These are phyloP conservation scores for Albifimbria verrucaria DNA, from an alignment of 2,329 filamentous ascomycete species.

Conservation along the genomic window DNA sequence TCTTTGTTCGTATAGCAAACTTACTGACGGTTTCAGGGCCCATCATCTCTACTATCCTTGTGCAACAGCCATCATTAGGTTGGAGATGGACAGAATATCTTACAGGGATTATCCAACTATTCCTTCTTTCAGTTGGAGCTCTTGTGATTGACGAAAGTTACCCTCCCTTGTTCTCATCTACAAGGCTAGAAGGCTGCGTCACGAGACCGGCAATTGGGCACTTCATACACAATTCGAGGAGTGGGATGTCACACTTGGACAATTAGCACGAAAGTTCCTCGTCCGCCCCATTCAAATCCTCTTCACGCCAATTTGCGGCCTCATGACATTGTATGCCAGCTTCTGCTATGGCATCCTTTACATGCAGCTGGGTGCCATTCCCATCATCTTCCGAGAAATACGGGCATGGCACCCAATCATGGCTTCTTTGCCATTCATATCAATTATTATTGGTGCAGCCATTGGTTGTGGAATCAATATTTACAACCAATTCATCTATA, in stretches of 20 bases:
- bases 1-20: too few relatives aligned
- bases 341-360: slow-evolving; percentile 68
- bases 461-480: slow-evolving; percentile 58
- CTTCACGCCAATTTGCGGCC: slow-evolving; percentile 66
- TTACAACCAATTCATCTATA: slow-evolving; percentile 62
- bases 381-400: slow-evolving; percentile 58
- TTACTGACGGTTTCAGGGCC: slow-evolving; percentile 31
- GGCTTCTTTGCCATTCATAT: slow-evolving; percentile 61
- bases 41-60: slow-evolving; percentile 43
- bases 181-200: slow-evolving; percentile 59
- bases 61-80: slow-evolving; percentile 36
- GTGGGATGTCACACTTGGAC: slow-evolving; percentile 61
- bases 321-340: slow-evolving; percentile 66
- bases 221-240: slow-evolving; percentile 66
- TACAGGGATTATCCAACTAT: slow-evolving; percentile 60
- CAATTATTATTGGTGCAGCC: slow-evolving; percentile 58
- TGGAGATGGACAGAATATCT: slow-evolving; percentile 57
- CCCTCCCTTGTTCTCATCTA: slow-evolving; percentile 56
- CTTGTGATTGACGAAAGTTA: slow-evolving; percentile 65
- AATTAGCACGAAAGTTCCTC: slow-evolving; percentile 64
- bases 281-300: slow-evolving; percentile 66
- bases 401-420: slow-evolving; percentile 59
- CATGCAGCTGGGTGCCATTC: slow-evolving; percentile 52
- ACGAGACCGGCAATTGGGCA: slow-evolving; percentile 65
- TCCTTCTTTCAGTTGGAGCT: slow-evolving; percentile 50